These are phyloP conservation scores for Camellia granthamiana DNA, from an alignment of 148 eudicot species.

Conservation along the genomic window DNA sequence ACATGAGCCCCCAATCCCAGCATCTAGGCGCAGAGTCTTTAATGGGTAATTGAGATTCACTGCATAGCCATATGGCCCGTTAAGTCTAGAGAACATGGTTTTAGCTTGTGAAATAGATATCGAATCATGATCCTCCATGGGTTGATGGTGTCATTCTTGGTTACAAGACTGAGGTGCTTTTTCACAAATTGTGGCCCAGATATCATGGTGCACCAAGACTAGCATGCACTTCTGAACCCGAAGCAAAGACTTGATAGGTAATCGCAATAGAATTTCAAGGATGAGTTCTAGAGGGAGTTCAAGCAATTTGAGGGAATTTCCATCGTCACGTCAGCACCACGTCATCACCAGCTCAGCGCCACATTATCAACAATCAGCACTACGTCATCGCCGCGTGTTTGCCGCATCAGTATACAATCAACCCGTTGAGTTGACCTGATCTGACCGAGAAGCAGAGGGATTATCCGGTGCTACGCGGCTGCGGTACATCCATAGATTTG, in stretches of 20 bases:
- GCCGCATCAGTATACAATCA: no score
- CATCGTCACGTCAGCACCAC: neutral
- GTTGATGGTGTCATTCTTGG: neutral
- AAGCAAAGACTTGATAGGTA: conserved; percentile 2
- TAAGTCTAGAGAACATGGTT: neutral
- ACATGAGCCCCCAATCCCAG: no score
- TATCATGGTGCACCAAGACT: neutral
- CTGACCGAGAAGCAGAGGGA: no score
- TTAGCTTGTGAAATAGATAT: neutral
- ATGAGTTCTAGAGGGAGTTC: neutral
- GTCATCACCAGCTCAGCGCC: no score
- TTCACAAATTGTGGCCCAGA: neutral
- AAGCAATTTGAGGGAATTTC: neutral
- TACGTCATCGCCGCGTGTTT: no score
- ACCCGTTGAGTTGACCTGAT: no score
- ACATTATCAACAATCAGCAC: no score
- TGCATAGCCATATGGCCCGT: neutral
- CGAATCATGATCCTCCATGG: neutral
- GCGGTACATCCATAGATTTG: no score
- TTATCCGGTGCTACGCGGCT: no score
- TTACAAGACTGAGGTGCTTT: conserved; percentile 1
- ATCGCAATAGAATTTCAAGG: neutral
- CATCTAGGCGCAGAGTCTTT: no score
- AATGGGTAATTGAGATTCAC: neutral
- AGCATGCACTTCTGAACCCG: neutral